These are phyloP conservation scores for Piper betle DNA, from an alignment of 164 flowering plant species.

Conservation along the genomic window DNA sequence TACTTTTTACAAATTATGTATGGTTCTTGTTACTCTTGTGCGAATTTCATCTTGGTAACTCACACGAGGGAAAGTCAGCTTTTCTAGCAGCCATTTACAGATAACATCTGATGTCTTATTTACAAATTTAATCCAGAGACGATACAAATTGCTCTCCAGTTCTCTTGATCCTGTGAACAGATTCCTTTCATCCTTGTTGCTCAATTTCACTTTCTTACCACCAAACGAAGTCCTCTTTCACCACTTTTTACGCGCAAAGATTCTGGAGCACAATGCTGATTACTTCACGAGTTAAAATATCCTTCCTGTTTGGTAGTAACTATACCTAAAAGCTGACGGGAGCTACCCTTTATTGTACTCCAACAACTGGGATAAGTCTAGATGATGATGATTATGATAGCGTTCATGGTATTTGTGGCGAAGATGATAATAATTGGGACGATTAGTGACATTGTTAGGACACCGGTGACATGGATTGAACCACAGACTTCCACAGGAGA, in stretches of 20 bases:
- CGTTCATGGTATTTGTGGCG: no score
- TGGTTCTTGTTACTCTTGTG: neutral
- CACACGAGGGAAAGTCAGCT: neutral
- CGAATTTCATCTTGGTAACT: neutral
- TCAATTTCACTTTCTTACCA: neutral
- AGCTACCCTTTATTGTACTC: neutral
- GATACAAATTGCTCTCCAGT: no score
- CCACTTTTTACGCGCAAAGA: neutral
- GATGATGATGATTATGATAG: neutral
- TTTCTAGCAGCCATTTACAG: no score
- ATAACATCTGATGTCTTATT: no score
- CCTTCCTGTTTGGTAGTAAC: no score
- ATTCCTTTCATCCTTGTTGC: neutral
- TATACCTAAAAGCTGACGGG: neutral
- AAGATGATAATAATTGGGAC: neutral
- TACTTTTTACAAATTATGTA: neutral
- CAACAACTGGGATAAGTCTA: neutral
- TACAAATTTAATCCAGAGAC: no score
- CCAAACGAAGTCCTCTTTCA: neutral
- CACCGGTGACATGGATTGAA: neutral
- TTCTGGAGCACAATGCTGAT: neutral
- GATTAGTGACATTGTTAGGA: neutral
- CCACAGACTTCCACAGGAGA: neutral
- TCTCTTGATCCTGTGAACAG: no score
- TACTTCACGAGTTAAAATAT: no score